phyloP scores from a whole-genome alignment of 2,329 filamentous ascomycete species.

The Talaromyces sp. region DNA sequence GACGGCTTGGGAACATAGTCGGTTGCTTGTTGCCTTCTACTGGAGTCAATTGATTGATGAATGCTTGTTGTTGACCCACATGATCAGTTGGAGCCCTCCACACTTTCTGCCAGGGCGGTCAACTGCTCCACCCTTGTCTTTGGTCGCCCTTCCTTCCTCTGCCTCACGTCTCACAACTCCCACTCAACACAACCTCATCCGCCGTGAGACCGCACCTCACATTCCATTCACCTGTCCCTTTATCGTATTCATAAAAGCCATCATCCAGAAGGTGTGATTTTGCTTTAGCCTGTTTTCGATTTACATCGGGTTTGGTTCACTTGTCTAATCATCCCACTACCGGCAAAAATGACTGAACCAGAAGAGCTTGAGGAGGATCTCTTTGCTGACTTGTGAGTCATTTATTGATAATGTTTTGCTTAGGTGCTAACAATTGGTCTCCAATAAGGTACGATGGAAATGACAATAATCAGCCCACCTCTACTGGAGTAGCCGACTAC shows the following conservation, averaged over 20 bases:
- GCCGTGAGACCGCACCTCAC: background rate
- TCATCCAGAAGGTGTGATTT: background rate
- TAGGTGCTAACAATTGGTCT: conserved; percentile 17
- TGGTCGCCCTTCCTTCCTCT: background rate
- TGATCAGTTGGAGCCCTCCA: background rate
- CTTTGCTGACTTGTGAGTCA: conserved; percentile 83
- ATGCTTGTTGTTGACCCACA: background rate
- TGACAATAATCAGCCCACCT: conserved; percentile 43
- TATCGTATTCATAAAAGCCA: background rate
- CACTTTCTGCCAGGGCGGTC: conserved; percentile 19
- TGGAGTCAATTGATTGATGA: background rate
- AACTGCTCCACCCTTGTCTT: conserved; percentile 21
- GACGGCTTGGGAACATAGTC: background rate
- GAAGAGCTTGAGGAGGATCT: conserved; percentile 90
- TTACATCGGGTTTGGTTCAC: background rate
- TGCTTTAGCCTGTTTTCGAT: background rate
- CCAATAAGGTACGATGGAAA: conserved; percentile 63
- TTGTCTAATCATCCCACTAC: background rate
- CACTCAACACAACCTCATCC: background rate
- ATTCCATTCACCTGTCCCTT: no score
- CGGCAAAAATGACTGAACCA: conserved; percentile 64
- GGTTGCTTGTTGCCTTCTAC: background rate
- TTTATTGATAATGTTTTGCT: conserved; percentile 7
- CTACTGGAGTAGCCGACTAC: conserved; percentile 37
- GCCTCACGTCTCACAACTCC: background rate